Base-by-base conservation (phyloP, 2,329 filamentous ascomycete species). In the Clarireedia homoeocarpa region DNA sequence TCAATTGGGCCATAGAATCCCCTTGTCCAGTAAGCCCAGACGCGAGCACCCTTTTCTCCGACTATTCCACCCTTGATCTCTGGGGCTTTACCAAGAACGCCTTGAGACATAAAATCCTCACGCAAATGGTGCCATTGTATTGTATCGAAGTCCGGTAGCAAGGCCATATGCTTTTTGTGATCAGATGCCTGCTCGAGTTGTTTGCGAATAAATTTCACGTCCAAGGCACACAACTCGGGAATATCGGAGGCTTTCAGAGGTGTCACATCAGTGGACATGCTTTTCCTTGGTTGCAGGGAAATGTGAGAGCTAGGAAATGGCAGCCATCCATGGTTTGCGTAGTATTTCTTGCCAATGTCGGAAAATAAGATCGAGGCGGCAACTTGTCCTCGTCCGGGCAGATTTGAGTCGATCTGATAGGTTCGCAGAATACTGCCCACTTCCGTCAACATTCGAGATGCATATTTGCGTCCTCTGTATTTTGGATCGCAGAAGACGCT, bases 301-400 rank as follows among this genome's bases (percentile, higher is more conserved):
- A 95, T 76, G 69, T 96, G 91, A 1, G 79, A 76, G 57, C 88
- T 92, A 20, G 80, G 76, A 64, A 86, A 91, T 0, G 84, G 60
- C 49, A 82, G 77, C 91, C 91, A 96, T 47, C 90, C 90, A 61
- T 83, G 77, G 34, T 76, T 77, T 3, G 86, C 81, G 72, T 96
- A 96, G 71, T 91, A 96, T 40, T 75, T 74, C 75, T 89, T 87
- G 20, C 91, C 89, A 61, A 95, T 91, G 65, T 95, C 89, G 7
- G 90, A 95, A 71, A 85, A 96, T 7, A 96, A 76, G 6, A 95
- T 80, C 0, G 88, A 91, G 70, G 92, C 94, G 14, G 82, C 58
- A 27, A 71, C 60, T 69, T 77, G 67, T 67, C 70, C 62, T 69
- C 67, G 20, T 68, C 66, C 47, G 62, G 59, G 51, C 1, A 56